These are phyloP conservation scores for Sclerotinia sclerotiorum DNA, from an alignment of 2,329 filamentous ascomycete genomes.

Conservation along the genomic window DNA sequence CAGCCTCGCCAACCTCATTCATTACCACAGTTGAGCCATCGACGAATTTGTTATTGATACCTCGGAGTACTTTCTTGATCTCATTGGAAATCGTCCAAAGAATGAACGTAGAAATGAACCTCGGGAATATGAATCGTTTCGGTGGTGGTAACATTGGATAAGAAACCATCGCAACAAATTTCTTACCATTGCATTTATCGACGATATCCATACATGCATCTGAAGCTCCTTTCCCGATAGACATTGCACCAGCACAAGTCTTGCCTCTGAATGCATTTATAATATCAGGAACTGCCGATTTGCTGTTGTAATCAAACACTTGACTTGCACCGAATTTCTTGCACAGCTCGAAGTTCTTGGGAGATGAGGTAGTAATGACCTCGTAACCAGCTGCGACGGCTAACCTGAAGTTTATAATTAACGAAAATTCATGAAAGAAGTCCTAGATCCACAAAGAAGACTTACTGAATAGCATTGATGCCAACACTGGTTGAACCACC, in stretches of 20 bases:
- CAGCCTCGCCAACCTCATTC: conserved; percentile 27
- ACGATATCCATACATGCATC: conserved; percentile 22
- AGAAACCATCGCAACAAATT: conserved; percentile 8
- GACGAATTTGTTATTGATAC: conserved; percentile 11
- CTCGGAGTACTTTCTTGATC: conserved; percentile 4
- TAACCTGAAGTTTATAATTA: conserved; percentile 30
- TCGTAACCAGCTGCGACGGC: conserved; percentile 46
- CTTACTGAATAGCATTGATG: conserved; percentile 41
- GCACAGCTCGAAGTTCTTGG: conserved; percentile 41
- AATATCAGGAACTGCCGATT: conserved; percentile 25
- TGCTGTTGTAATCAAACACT: conserved; percentile 44
- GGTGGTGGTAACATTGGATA: conserved; percentile 5
- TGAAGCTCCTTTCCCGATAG: conserved; percentile 5
- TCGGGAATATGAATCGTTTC: conserved; percentile 13
- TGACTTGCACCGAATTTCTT: conserved; percentile 44
- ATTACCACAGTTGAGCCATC: not conserved
- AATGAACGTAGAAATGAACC: not conserved
- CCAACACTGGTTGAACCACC: conserved; percentile 32
- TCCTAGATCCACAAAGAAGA: not conserved
- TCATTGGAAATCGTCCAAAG: conserved; percentile 4
- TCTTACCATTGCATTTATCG: conserved; percentile 10
- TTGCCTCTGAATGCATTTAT: conserved; percentile 31
- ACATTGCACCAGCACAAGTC: conserved; percentile 37
- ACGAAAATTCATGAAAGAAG: too few relatives aligned
- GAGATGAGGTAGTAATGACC: conserved; percentile 44